A percentile compares a stretch with the other conserved stretches of the same genome.
Conservation (phyloP, 495 filamentous ascomycete species). For the Aspergillus olivimuriae region DNA sequence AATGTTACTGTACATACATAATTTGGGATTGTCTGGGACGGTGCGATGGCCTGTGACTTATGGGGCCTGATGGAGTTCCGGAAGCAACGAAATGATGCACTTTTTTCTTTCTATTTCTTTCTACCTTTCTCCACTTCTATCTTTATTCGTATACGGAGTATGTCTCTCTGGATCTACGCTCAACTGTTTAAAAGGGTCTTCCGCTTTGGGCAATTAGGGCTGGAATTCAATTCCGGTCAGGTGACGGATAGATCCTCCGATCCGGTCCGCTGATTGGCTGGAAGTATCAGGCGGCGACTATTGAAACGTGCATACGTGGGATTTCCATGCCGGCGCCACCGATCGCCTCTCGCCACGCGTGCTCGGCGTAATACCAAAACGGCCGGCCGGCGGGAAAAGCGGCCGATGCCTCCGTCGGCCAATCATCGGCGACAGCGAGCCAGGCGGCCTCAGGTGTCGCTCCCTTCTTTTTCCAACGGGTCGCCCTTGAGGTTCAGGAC, state of each 20-base stretch:
- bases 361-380: neutral
- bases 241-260: neutral
- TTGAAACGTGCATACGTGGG: neutral
- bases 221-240: neutral
- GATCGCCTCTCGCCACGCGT: neutral
- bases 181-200: no score
- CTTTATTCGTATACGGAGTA: no score
- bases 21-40: neutral
- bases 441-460: no score
- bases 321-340: no score
- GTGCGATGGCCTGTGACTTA: neutral
- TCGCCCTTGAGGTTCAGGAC: no score
- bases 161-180: no score
- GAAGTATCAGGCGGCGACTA: neutral
- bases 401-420: slow-evolving; percentile 1
- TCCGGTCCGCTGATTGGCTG: neutral
- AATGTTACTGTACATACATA: neutral
- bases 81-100: no score
- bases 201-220: no score
- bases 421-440: neutral
- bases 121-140: no score
- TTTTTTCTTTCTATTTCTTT: no score
- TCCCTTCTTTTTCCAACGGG: no score
- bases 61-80: neutral
- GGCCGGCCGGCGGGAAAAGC: slow-evolving; percentile 3